Percentiles rank a stretch among this genome's conserved stretches.
Evolutionary conservation across 768 basidiomycete genomes (phyloP).

Genomic region (Lactarius vividus): DNA sequence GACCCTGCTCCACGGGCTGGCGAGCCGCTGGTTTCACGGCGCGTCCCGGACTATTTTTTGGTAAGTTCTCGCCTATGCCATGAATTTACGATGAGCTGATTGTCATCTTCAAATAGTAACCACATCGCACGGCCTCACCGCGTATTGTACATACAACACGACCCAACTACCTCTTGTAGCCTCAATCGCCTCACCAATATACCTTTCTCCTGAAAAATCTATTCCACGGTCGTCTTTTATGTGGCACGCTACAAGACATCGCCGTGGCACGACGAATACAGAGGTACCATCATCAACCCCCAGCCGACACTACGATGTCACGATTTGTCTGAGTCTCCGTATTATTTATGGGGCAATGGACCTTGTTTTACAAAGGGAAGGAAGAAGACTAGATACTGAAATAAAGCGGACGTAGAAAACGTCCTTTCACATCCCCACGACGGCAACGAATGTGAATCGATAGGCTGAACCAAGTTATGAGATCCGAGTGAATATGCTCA

Average conservation of each 20-base stretch:
- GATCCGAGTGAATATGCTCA: conserved; percentile 16
- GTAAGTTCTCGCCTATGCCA: conserved; percentile 42
- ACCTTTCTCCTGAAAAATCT: conserved; percentile 23
- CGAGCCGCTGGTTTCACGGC: conserved; percentile 94
- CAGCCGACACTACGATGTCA: conserved; percentile 15
- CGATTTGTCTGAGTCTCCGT: conserved; percentile 16
- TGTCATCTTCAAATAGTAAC: conserved; percentile 15
- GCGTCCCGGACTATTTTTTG: conserved; percentile 93
- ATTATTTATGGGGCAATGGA: conserved; percentile 25
- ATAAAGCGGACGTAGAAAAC: conserved; percentile 25
- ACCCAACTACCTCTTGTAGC: conserved; percentile 27
- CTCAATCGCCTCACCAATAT: conserved; percentile 25
- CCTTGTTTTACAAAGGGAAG: conserved; percentile 21
- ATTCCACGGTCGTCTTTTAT: conserved; percentile 4
- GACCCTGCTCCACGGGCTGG: conserved; percentile 99
- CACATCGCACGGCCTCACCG: conserved; percentile 13
- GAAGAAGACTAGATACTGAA: conserved; percentile 26
- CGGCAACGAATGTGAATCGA: conserved; percentile 6
- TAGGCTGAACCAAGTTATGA: background rate
- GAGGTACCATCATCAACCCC: conserved; percentile 11
- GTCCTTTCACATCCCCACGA: conserved; percentile 11
- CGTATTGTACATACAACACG: conserved; percentile 30
- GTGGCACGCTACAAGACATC: conserved; percentile 3
- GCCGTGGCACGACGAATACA: conserved; percentile 5
- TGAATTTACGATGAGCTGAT: background rate